Evolutionary conservation across 768 basidiomycete genomes (phyloP).

Genomic region (Russula dissimulans): DNA sequence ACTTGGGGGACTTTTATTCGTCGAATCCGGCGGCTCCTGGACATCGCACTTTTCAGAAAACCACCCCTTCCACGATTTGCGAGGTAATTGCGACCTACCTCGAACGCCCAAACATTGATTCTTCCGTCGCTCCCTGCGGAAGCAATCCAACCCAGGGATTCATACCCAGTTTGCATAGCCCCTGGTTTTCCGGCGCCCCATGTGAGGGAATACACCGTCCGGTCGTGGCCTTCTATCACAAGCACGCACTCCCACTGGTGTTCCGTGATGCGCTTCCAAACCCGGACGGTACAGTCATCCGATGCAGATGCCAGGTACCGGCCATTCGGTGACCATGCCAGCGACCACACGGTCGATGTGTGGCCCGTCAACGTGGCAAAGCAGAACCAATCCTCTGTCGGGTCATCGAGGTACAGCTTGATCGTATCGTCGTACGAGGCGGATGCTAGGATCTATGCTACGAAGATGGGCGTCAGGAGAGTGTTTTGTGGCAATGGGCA

Average conservation of each 20-base stretch:
- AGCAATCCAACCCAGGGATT: constrained; percentile 69
- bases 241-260: constrained; percentile 56
- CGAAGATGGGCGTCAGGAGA: constrained; percentile 16
- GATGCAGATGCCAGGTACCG: constrained; percentile 79
- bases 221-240: constrained; percentile 54
- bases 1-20: constrained; percentile 16
- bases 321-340: constrained; percentile 72
- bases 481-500: background rate
- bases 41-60: background rate
- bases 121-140: constrained; percentile 80
- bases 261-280: constrained; percentile 67
- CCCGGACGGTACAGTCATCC: constrained; percentile 73
- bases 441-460: constrained; percentile 80
- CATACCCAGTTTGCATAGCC: constrained; percentile 23
- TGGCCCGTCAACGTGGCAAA: constrained; percentile 78
- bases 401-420: constrained; percentile 88
- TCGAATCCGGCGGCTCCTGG: background rate
- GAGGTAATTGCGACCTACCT: constrained; percentile 29
- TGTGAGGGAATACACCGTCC: constrained; percentile 72
- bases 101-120: constrained; percentile 73
- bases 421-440: constrained; percentile 96
- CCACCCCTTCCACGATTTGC: background rate
- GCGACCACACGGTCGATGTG: constrained; percentile 82
- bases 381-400: constrained; percentile 89
- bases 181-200: constrained; percentile 43